Percentiles rank a stretch among this genome's conserved stretches.
phyloP scores from a whole-genome alignment of 228 moss, liverwort and hornwort genomes.

The Sphagnum magellanicum region DNA sequence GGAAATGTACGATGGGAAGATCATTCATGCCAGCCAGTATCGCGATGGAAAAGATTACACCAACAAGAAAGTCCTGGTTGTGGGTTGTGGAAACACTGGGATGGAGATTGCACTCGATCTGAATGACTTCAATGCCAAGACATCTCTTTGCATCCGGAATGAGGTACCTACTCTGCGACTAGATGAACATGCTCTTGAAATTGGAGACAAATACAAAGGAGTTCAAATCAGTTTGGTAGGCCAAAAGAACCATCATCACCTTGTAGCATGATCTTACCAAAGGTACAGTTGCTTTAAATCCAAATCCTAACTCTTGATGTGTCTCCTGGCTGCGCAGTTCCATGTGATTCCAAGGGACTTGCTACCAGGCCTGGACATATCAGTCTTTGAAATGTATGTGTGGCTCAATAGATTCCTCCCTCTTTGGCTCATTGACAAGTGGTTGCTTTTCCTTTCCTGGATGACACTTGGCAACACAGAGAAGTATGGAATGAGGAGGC shows the following conservation, averaged over 20 bases:
- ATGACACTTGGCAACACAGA: slow-evolving; percentile 35
- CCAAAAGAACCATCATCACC: no score
- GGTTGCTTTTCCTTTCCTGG: slow-evolving; percentile 40
- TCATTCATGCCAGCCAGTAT: slow-evolving; percentile 44
- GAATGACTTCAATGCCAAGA: slow-evolving; percentile 35
- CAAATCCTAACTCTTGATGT: no score
- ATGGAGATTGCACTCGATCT: slow-evolving; percentile 65
- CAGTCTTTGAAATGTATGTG: slow-evolving; percentile 32
- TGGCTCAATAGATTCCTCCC: slow-evolving; percentile 37
- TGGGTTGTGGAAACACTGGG: slow-evolving; percentile 58
- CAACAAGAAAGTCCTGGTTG: slow-evolving; percentile 37
- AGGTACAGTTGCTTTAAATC: no score
- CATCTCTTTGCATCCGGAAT: slow-evolving; percentile 44
- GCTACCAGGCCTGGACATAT: slow-evolving; percentile 20
- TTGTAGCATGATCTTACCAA: no score
- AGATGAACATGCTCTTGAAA: no score
- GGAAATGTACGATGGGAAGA: slow-evolving; percentile 23
- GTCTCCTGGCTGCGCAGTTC: slow-evolving; percentile 15
- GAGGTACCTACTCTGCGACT: slow-evolving; percentile 14
- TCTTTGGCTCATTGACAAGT: slow-evolving; percentile 42
- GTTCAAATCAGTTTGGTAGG: no score
- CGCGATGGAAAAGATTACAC: slow-evolving; percentile 33
- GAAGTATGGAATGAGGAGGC: slow-evolving; percentile 40
- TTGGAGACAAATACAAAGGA: no score
- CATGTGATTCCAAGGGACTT: slow-evolving; percentile 54